These are phyloP conservation scores for Gryganskiella cystojenkinii DNA, from an alignment of 192 early-diverging fungal genomes.

Conservation along the genomic window DNA sequence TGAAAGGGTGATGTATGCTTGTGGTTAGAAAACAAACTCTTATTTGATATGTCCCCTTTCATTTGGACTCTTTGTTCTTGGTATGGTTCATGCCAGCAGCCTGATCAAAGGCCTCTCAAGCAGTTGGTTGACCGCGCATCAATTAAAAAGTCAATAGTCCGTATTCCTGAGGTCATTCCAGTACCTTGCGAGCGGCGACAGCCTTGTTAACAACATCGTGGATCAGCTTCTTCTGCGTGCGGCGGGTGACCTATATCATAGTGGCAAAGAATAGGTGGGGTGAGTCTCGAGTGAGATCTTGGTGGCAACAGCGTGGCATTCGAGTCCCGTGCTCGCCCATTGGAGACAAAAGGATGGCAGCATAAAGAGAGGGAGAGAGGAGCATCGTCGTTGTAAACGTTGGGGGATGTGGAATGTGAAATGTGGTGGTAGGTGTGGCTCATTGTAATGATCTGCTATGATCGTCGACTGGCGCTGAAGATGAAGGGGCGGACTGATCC, in stretches of 20 bases:
- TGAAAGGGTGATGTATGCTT: neutral
- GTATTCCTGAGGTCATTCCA: neutral
- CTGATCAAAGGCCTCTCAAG: no score
- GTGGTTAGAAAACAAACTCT: neutral
- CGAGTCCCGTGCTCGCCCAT: no score
- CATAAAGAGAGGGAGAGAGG: neutral
- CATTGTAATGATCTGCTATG: no score
- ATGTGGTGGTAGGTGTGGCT: no score
- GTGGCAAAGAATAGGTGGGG: neutral
- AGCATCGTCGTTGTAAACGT: no score
- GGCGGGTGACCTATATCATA: slow-evolving; percentile 74
- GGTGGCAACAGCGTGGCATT: no score
- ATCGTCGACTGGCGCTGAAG: no score
- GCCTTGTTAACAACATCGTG: slow-evolving; percentile 87
- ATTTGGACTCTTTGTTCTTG: no score
- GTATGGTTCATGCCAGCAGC: no score
- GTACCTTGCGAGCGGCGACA: slow-evolving; percentile 88
- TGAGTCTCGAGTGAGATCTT: neutral
- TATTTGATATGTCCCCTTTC: no score
- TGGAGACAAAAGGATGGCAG: slow-evolving; percentile 1
- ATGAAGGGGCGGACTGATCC: no score
- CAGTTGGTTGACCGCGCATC: neutral
- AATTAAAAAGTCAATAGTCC: neutral
- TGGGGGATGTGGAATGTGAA: no score
- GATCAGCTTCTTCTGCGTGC: slow-evolving; percentile 82